phyloP scores from a whole-genome alignment of 73 alveolate genomes.

The Chromera velia region DNA sequence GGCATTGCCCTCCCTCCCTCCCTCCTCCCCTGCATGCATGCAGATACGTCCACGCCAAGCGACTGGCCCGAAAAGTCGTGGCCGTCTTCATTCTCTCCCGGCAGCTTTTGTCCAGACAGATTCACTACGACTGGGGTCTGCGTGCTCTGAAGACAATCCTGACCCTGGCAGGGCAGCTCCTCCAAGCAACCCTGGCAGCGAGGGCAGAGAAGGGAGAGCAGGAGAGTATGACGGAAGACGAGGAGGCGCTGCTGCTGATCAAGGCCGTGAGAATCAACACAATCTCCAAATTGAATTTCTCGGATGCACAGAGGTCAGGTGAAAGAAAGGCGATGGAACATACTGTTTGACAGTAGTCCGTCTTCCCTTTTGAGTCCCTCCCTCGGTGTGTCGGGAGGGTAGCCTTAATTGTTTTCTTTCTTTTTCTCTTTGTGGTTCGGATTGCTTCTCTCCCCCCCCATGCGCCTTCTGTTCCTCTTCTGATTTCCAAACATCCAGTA shows the following conservation, averaged over 20 bases:
- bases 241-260: conserved; percentile 46
- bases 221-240: conserved; percentile 22
- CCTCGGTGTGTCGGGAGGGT: no score
- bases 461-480: no score
- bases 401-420: no score
- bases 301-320: conserved; percentile 72
- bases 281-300: conserved; percentile 93
- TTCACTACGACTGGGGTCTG: conserved; percentile 99
- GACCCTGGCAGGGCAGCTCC: conserved; percentile 94
- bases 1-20: no score
- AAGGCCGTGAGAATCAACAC: conserved; percentile 88
- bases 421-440: no score
- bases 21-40: no score
- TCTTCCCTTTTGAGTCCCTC: no score
- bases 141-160: conserved; percentile 98
- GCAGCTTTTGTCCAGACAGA: conserved; percentile 89
- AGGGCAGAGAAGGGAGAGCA: conserved; percentile 38
- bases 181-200: conserved; percentile 66
- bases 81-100: conserved; percentile 88
- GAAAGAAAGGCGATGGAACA: no score
- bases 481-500: no score
- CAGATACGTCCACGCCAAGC: conserved; percentile 62
- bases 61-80: conserved; percentile 82
- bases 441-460: no score
- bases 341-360: no score